These are phyloP conservation scores for Trypanosoma brucei DNA, from an alignment of 208 protist genomes.

Conservation along the genomic window DNA sequence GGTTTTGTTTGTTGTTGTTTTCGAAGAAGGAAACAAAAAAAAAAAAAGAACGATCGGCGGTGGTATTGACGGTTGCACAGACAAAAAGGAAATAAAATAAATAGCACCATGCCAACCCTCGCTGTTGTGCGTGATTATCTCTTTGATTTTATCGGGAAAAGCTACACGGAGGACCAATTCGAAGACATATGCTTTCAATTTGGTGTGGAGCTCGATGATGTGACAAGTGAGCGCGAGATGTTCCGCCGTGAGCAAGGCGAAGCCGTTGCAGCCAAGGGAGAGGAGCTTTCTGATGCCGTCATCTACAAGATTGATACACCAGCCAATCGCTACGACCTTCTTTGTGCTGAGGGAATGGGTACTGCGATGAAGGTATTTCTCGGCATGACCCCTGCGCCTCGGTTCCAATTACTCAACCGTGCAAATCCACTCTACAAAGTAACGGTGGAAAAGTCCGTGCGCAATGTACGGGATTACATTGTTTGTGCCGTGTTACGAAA, in stretches of 20 bases:
- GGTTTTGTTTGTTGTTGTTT: no score
- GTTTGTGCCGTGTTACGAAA: slow-evolving; percentile 96
- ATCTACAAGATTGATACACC: slow-evolving; percentile 98
- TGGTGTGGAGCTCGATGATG: slow-evolving; percentile 98
- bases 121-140: slow-evolving; percentile 73
- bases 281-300: slow-evolving; percentile 82
- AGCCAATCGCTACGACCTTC: slow-evolving; percentile 98
- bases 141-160: slow-evolving; percentile 66
- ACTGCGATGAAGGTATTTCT: slow-evolving; percentile 90
- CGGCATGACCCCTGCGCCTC: slow-evolving; percentile 52
- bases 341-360: slow-evolving; percentile 93
- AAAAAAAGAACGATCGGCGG: background rate
- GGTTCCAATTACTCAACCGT: slow-evolving; percentile 58
- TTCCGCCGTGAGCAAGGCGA: slow-evolving; percentile 83
- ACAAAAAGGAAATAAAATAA: background rate
- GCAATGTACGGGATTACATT: slow-evolving; percentile 93
- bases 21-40: slow-evolving; percentile 1
- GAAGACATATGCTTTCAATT: slow-evolving; percentile 97
- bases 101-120: slow-evolving; percentile 79
- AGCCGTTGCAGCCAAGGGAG: slow-evolving; percentile 15
- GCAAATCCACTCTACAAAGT: slow-evolving; percentile 75
- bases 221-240: slow-evolving; percentile 95
- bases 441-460: slow-evolving; percentile 76
- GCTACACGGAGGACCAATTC: slow-evolving; percentile 93
- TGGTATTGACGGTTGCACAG: background rate